These are phyloP conservation scores for Loxodes magnus DNA, from an alignment of 73 alveolate species.

Conservation along the genomic window DNA sequence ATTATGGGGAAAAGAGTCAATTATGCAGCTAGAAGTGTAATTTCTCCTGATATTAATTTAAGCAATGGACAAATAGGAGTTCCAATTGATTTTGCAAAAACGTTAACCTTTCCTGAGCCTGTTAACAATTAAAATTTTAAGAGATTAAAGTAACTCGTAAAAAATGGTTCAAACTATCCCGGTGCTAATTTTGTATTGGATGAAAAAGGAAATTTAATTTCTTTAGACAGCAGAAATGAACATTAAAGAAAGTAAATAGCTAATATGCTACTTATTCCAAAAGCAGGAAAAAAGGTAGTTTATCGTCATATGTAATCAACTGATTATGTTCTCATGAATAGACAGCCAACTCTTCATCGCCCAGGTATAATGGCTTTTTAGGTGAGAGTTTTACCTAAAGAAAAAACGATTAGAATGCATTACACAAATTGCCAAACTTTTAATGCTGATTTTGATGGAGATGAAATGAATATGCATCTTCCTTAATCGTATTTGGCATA, in stretches of 20 bases:
- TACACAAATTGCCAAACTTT: conserved; percentile 97
- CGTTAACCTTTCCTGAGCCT: conserved; percentile 90
- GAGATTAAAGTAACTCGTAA: conserved; percentile 9
- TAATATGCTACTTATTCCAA: conserved; percentile 56
- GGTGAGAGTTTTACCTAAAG: conserved; percentile 87
- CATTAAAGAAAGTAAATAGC: conserved; percentile 76
- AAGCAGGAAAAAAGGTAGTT: conserved; percentile 14
- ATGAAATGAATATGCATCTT: conserved; percentile 98
- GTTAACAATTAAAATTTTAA: conserved; percentile 54
- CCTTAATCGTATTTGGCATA: conserved; percentile 79
- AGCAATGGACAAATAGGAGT: conserved; percentile 95
- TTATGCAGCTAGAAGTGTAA: conserved; percentile 97
- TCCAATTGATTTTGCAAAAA: conserved; percentile 92
- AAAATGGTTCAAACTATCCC: conserved; percentile 69
- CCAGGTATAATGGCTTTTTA: conserved; percentile 91
- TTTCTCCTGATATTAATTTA: conserved; percentile 97
- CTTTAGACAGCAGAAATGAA: conserved; percentile 57
- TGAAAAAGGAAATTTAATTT: conserved; percentile 64
- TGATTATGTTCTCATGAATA: conserved; percentile 86
- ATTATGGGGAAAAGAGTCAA: conserved; percentile 99
- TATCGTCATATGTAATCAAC: conserved; percentile 85
- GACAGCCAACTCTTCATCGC: conserved; percentile 98
- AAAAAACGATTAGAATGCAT: conserved; percentile 97
- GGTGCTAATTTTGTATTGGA: conserved; percentile 85
- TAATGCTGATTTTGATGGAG: conserved; percentile 99